Base-by-base conservation (phyloP, 495 filamentous ascomycete species). In the Penicillium canescens region DNA sequence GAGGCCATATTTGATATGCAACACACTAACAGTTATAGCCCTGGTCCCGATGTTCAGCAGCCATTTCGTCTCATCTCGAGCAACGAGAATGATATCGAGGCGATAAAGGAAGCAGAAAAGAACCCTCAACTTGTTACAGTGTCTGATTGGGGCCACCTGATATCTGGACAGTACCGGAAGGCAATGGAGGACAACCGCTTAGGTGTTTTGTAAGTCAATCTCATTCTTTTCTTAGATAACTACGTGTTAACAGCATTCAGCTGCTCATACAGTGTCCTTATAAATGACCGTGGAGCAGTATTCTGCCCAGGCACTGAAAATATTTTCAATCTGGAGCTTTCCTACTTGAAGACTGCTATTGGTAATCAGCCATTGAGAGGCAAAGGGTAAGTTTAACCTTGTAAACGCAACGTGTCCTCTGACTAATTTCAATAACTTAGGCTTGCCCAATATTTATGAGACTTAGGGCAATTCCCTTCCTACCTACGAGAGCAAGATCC, bases 241-340 rank as follows among this genome's bases (percentile, higher is more conserved):
- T 6, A 3, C 0, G 0, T 36, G 33, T 33, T 60, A 38, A 60
- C 23, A 4, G 7, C 13, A 8, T 28, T 21, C 13, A 72, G 67
- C 54, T 76, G 78, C 57, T 69, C 72, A 35, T 78, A 82, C 45
- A 75, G 69, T 46, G 59, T 82, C 12, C 70, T 84, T 1, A 60
- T 84, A 53, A 82, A 84, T 52, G 80, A 80, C 12, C 72, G 74
- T 46, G 81, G 80, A n/a, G 61, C 62, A 14, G 73, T 80, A 13
- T 67, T 78, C 42, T 83, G 80, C 54, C 72, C 68, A 31, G 59
- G 71, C 3, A 48, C 60, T 0, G 56, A 69, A 10, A 66, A 73
- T 2, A 66, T 74, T 14, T 69, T 59, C 5, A 60, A 39, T 76
- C 33, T 68, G 56, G 40, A 69, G 49, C 43, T 54, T 60, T 31